Conservation (phyloP, 257 asterid genomes). For the Verbascum thapsus region DNA sequence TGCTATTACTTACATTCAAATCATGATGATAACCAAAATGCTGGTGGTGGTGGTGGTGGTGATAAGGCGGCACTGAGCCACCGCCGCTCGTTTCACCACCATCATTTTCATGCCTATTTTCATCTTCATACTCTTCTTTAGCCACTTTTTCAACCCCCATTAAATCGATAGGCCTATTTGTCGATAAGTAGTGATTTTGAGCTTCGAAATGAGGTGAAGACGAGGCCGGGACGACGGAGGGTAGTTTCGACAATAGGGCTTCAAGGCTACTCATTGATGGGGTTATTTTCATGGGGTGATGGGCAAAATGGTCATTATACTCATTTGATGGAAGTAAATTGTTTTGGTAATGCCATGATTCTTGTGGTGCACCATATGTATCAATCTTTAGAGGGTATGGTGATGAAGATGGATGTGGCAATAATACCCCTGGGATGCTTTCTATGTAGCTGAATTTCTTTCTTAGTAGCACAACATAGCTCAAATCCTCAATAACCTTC, state of each 20-base stretch:
- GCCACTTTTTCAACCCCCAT: slow-evolving; percentile 54
- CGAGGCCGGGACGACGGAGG: slow-evolving; percentile 63
- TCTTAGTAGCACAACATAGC: slow-evolving; percentile 85
- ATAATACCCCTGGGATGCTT: slow-evolving; percentile 90
- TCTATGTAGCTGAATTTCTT: slow-evolving; percentile 90
- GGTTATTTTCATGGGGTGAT: slow-evolving; percentile 58
- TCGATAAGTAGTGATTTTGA: slow-evolving; percentile 37
- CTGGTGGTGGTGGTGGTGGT: slow-evolving; percentile 41
- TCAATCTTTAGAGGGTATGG: slow-evolving; percentile 58
- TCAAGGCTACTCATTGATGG: slow-evolving; percentile 99
- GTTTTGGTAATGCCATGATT: slow-evolving; percentile 57
- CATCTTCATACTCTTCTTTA: slow-evolving; percentile 59
- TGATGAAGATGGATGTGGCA: slow-evolving; percentile 93
- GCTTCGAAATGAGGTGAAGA: slow-evolving; percentile 40
- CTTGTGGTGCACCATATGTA: slow-evolving; percentile 45
- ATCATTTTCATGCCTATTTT: slow-evolving; percentile 32
- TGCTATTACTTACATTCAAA: slow-evolving; percentile 64
- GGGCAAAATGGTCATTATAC: slow-evolving; percentile 41
- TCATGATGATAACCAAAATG: slow-evolving; percentile 65
- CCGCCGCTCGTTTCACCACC: slow-evolving; percentile 50
- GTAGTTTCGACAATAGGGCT: slow-evolving; percentile 90
- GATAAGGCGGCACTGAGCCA: slow-evolving; percentile 41
- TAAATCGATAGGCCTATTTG: slow-evolving; percentile 39
- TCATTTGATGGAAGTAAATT: slow-evolving; percentile 36
- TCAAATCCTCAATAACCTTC: slow-evolving; percentile 89